Evolutionary conservation across 2,329 filamentous ascomycete genomes (phyloP), one percentile per base, ranked within the genome.

Genomic region (Cercospora sojina): DNA sequence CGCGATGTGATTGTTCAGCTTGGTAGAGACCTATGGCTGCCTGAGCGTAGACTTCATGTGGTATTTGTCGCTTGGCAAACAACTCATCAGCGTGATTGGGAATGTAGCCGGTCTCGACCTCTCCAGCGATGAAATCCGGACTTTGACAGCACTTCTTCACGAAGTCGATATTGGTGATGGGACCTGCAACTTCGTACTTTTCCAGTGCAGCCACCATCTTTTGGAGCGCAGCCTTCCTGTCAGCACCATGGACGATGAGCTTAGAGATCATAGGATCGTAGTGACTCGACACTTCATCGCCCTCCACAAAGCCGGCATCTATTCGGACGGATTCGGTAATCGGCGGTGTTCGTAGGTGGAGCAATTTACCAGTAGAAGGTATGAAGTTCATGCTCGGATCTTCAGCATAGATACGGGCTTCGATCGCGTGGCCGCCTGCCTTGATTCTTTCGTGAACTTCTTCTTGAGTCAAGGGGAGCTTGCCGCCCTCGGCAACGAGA

Each of bases 221-320:
- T 66, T 91, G 88, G 59, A 99, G 90, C 3, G 93, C 92, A 27
- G 91, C 90, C 76, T 90, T 86, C 67, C 95, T 86, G 64, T 90
- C 90, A 16, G 87, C 86, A 0, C 91, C 95, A 65, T 91, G 87
- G 5, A 98, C 92, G 73, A 99, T 99, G 61, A 99, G 86, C 81
- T 99, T 99, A 53, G 95, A 92, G 72, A 99, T 97, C 95, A 99
- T 99, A 29, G 95, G 95, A 73, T 99, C 95, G 79, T 99, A 99
- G 63, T 95, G 91, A 66, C 94, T 92, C 0, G 93, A 96, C 2
- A 99, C 91, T 69, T 92, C 92, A 77, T 97, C 94, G 27, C 95
- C 95, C 72, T 93, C 86, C 29, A 93, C 87, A 77, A 98, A 98
- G 1, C 95, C 95, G 55, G 93, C 93, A 75, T 99, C 95, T 70